Evolutionary conservation across 163 green algal genomes (phyloP), one percentile per base, ranked within the genome.

Genomic region (Coccomyxa subellipsoidea): DNA sequence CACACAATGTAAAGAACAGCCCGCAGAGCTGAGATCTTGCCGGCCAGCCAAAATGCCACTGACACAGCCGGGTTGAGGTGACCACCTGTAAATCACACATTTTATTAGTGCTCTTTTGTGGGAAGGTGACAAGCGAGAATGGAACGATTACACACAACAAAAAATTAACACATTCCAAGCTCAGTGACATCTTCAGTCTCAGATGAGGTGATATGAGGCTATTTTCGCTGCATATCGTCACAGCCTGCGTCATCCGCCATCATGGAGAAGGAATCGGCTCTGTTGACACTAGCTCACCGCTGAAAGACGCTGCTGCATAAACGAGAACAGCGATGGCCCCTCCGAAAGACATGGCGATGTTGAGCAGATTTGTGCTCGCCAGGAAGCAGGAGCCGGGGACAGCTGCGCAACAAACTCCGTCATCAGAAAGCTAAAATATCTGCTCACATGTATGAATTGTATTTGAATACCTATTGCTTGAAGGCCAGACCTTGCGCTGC

Each of bases 301-400:
- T 83, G 71, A 83, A 83, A 2, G 80, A 77, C 25, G 80, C 38
- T 31, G 80, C 70, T 15, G 36, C 39, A 70, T 83, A 83, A 0
- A 83, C 80, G 36, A 83, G 38, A 1, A 79, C 80, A 54, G 70
- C 77, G 34, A 83, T 80, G 38, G 80, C 54, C 4, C 69, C 66
- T 5, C 80, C 80, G 69, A 83, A 83, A 1, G 70, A 71, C n/a
- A 77, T 54, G 9, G 80, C 80, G 38, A 83, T 83, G 37, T n/a
- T n/a, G 18, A 73, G 29, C 31, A 73, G 66, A 23, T 73, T 73
- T 36, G 66, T 73, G 66, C 29, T 36, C 66, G 27, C 66, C 59
- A 40, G 37, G 76, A 54, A 78, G 47, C 66, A 78, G 69, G 36
- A 82, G 9, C 31, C 72, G 35, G 35, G 53, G 21, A 37, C 32